Percentiles rank a stretch among this genome's conserved stretches.
Conservation (phyloP, 306 rosid species). For the Medicago arabica region DNA sequence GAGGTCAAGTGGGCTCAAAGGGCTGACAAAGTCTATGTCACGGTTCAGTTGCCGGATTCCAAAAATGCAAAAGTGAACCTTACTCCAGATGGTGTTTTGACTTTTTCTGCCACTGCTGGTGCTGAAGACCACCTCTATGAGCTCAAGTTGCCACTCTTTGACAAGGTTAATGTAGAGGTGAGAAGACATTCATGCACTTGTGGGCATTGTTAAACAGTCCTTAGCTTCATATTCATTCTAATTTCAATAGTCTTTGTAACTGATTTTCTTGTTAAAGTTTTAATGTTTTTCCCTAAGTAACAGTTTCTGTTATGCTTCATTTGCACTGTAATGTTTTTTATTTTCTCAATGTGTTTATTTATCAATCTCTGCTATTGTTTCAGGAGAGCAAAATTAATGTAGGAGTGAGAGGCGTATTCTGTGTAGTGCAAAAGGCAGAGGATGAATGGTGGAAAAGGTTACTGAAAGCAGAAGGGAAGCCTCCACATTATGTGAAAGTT, state of each 20-base stretch:
- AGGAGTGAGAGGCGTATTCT: constrained; percentile 78
- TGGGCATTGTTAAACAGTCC: not conserved
- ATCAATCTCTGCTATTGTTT: not conserved
- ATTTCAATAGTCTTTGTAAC: not conserved
- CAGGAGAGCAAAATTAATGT: constrained; percentile 91
- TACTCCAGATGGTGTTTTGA: constrained; percentile 78
- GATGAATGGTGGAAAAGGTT: constrained; percentile 83
- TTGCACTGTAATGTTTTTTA: not conserved
- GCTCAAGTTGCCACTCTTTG: constrained; percentile 78
- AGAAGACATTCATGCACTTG: constrained; percentile 11
- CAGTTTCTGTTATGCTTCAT: not conserved
- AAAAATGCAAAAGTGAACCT: constrained; percentile 85
- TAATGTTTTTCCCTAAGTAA: not conserved
- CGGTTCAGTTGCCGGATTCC: constrained; percentile 82
- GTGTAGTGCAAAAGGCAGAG: constrained; percentile 85
- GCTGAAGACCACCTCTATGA: constrained; percentile 66
- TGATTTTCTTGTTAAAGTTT: not conserved
- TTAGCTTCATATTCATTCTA: not conserved
- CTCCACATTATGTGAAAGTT: constrained; percentile 88
- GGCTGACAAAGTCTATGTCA: constrained; percentile 79
- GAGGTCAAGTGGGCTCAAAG: constrained; percentile 99
- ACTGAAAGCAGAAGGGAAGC: constrained; percentile 71
- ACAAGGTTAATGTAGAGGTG: constrained; percentile 89
- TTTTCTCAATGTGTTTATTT: not conserved
- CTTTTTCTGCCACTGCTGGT: constrained; percentile 83